These are phyloP conservation scores for Colletotrichum siamense DNA, from an alignment of 2,329 filamentous ascomycete genomes.

Conservation along the genomic window DNA sequence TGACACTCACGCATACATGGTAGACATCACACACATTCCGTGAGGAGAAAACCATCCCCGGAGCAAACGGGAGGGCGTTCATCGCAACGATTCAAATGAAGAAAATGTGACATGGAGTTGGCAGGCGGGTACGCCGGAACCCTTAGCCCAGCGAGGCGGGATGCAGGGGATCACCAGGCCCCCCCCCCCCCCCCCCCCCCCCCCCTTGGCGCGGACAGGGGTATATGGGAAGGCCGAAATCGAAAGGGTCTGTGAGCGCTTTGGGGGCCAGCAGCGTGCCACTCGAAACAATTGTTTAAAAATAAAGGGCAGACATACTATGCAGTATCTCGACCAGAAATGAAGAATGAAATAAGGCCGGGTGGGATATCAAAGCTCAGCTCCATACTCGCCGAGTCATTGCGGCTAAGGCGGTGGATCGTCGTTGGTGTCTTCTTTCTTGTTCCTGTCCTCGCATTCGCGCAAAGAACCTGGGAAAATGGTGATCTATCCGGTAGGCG, in stretches of 20 bases:
- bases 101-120: background rate
- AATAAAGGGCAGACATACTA: background rate
- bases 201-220: background rate
- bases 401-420: background rate
- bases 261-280: background rate
- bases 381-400: background rate
- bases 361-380: background rate
- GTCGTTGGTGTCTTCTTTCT: background rate
- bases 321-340: background rate
- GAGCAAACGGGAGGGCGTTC: background rate
- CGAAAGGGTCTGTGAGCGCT: background rate
- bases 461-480: background rate
- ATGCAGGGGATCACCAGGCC: background rate
- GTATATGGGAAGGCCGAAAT: background rate
- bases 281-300: background rate
- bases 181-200: background rate
- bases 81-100: background rate
- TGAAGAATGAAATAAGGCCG: background rate
- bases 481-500: background rate
- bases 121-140: constrained; percentile 3
- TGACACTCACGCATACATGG: background rate
- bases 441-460: background rate
- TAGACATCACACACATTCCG: background rate
- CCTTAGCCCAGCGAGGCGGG: background rate
- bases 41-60: background rate